These are phyloP conservation scores for Darksidea phi DNA, from an alignment of 495 filamentous ascomycete genomes.

Conservation along the genomic window DNA sequence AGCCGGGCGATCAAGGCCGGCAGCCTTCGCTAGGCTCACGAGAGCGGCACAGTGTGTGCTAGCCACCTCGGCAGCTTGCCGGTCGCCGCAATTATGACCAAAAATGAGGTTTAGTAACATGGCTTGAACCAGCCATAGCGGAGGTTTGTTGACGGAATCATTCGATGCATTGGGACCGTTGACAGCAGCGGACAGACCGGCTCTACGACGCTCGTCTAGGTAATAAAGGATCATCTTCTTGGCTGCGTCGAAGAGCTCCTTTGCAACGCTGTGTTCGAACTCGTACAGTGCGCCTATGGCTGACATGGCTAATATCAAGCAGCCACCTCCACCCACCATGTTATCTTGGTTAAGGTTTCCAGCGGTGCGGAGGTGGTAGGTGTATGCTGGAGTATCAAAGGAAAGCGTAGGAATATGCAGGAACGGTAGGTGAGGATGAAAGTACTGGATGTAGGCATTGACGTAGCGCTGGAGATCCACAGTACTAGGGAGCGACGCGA, in stretches of 20 bases:
- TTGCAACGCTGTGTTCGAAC: slow-evolving; percentile 72
- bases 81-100: slow-evolving; percentile 92
- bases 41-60: slow-evolving; percentile 87
- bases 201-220: slow-evolving; percentile 88
- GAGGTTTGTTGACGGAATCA: slow-evolving; percentile 75
- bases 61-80: slow-evolving; percentile 83
- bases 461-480: slow-evolving; percentile 90
- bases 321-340: slow-evolving; percentile 78
- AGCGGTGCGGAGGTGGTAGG: slow-evolving; percentile 57
- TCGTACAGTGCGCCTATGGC: slow-evolving; percentile 96
- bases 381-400: slow-evolving; percentile 75
- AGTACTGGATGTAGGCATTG: slow-evolving; percentile 86
- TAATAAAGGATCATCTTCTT: slow-evolving; percentile 95
- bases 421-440: slow-evolving; percentile 93
- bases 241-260: slow-evolving; percentile 86
- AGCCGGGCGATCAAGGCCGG: slow-evolving; percentile 64
- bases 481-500: slow-evolving; percentile 70
- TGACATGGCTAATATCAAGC: slow-evolving; percentile 90
- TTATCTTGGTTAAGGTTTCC: slow-evolving; percentile 60
- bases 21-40: slow-evolving; percentile 85
- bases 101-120: slow-evolving; percentile 98
- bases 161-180: slow-evolving; percentile 59
- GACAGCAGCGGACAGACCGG: slow-evolving; percentile 77
- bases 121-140: slow-evolving; percentile 95
- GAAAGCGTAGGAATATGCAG: slow-evolving; percentile 88